phyloP scores from a whole-genome alignment of 2,329 filamentous ascomycete species.

The Ophiostoma sp. region DNA sequence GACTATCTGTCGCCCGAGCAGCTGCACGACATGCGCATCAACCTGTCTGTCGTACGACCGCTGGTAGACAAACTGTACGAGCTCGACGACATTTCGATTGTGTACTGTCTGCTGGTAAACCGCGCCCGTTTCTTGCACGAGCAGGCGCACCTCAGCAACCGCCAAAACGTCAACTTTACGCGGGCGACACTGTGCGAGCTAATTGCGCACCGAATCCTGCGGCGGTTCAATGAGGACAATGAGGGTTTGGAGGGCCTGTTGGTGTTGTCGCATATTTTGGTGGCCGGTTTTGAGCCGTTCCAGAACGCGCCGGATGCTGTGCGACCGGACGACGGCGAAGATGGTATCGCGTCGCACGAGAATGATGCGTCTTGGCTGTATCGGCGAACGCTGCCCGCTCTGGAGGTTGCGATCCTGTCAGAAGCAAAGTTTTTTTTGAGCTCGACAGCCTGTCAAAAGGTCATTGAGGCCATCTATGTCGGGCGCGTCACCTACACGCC shows the following conservation, averaged over 20 bases:
- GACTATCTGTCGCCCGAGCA: constrained; percentile 69
- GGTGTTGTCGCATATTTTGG: constrained; percentile 73
- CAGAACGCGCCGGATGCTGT: constrained; percentile 75
- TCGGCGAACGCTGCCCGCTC: constrained; percentile 66
- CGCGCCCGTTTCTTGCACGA: constrained; percentile 76
- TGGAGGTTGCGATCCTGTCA: constrained; percentile 81
- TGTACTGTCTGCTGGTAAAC: constrained; percentile 83
- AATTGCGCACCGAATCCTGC: constrained; percentile 73
- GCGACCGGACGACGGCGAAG: constrained; percentile 46
- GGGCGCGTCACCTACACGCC: constrained; percentile 81
- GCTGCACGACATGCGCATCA: constrained; percentile 77
- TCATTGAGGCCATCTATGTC: constrained; percentile 79
- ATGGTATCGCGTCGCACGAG: background rate
- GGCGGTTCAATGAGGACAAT: constrained; percentile 77
- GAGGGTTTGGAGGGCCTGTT: constrained; percentile 69
- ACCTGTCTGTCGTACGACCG: constrained; percentile 75
- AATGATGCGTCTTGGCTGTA: constrained; percentile 50
- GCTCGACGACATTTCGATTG: constrained; percentile 75
- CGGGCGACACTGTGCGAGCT: constrained; percentile 78
- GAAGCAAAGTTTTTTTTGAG: constrained; percentile 78
- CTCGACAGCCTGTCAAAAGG: constrained; percentile 76
- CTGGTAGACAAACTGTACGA: constrained; percentile 83
- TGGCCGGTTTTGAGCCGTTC: constrained; percentile 82
- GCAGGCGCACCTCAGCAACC: constrained; percentile 71
- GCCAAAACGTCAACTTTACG: constrained; percentile 78